Base-by-base conservation (phyloP, 164 flowering plant species). In the Vitis labrusca region DNA sequence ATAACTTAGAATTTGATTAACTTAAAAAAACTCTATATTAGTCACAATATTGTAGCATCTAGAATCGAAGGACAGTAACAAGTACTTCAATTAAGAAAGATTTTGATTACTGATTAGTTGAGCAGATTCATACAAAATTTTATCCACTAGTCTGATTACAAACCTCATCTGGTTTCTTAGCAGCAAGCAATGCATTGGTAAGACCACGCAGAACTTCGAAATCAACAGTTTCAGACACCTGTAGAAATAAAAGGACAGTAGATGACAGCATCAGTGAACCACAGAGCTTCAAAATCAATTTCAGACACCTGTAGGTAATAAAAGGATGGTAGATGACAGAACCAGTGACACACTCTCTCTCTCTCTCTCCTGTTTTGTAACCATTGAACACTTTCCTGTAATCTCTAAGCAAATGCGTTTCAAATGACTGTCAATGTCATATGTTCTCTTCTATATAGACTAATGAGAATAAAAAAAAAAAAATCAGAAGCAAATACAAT, bases 161-260 rank as follows among this genome's bases (percentile, higher is more conserved):
- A 74, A 92, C 98, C 97, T 92, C 97, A 74, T 86, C 87, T 71
- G 98, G 97, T 68, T 85, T 94, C 76, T 86, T 82, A 53, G 94
- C 93, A 80, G 97, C 94, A 68, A 92, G 89, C 73, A 90, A 80
- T 44, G 98, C 78, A 77, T 94, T 91, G 49, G 94, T 89, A 68
- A 81, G 91, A 66, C 97, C 97, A 27, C 90, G 91, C 19, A 92
- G 73, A 72, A 88, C 80, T 72, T 91, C 94, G 83, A 94, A 85
- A 74, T 88, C 73, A 66, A 80, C 30, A 70, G 67, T 61, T 66
- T 81, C 75, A 6, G 91, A 83, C 15, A 81, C 78, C 98, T 93
- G 89, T 66, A 49, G 61, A 17, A 67, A 66, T 17, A 60, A 67
- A 13, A 75, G 70, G 15, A 69, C 4, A 65, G 16, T 53, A 11